Evolutionary conservation across 202 grass and related monocot species (phyloP), one percentile per base, ranked within the genome.

Genomic region (Hordeum pubiflorum): DNA sequence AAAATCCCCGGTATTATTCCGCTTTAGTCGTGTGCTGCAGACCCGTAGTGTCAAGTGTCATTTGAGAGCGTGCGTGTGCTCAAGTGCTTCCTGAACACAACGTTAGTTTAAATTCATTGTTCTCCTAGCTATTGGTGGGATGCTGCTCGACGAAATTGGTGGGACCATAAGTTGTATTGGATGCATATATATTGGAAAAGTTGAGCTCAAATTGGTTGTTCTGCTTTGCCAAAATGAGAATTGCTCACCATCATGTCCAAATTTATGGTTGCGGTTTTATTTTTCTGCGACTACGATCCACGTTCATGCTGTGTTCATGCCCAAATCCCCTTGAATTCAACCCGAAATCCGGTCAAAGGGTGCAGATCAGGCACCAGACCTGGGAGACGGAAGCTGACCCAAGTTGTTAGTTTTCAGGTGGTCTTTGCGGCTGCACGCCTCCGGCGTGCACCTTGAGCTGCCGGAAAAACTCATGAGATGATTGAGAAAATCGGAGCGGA

Each of bases 341-440:
- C 4, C 2, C 0, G 9, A 74, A 54, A 52, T 38, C 4, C 3
- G 14, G 0, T 4, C 8, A 23, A 37, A 32, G 55, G 7, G 0
- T 58, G 18, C 68, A 44, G 14, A 7, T 55, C 0, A 15, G 5
- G 9, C 46, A 18, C 9, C 10, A 22, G 0, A 23, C 31, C 40
- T 32, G 54, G 63, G 7, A 18, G 22, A 3, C 5, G 13, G 33
- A 74, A 40, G 6, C 17, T 44, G 23, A 27, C 40, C 40, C 44
- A 50, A 31, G 65, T 78, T 26, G 87, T 43, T 82, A 20, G 58
- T 55, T 27, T 72, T 73, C 82, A 74, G 83, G 79, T 86, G 73
- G 18, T 26, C 23, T 7, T 31, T 31, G 18, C 79, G 69, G 23
- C 4, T 13, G n/a, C 87, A 89, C 74, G 74, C 68, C 50, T 63